phyloP scores from a whole-genome alignment of 2,329 filamentous ascomycete species.

The Talaromyces sp. region DNA sequence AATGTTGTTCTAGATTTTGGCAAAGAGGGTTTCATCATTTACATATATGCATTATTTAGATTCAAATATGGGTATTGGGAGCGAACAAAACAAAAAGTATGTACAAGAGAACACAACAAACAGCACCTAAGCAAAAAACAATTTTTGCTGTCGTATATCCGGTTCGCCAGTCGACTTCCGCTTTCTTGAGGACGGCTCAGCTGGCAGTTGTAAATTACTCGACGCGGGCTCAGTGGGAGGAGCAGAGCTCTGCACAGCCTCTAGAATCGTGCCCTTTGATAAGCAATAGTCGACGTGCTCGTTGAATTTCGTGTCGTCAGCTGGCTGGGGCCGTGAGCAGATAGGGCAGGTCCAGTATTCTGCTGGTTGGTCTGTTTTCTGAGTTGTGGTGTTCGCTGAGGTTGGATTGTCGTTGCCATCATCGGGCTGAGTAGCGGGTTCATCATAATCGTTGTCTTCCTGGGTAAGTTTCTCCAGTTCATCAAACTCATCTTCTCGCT shows the following conservation, averaged over 20 bases:
- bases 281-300: conserved; percentile 89
- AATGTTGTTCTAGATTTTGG: too few species aligned
- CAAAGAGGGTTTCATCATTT: not conserved
- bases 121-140: conserved; percentile 7
- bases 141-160: conserved; percentile 6
- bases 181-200: conserved; percentile 5
- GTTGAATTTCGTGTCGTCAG: conserved; percentile 76
- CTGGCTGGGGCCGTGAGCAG: conserved; percentile 68
- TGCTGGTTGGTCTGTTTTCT: conserved; percentile 17
- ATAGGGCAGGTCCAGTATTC: conserved; percentile 81
- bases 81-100: not conserved
- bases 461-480: conserved; percentile 60
- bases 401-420: not conserved
- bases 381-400: too few species aligned
- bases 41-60: not conserved
- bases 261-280: conserved; percentile 77
- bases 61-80: not conserved
- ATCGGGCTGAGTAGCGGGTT: not conserved
- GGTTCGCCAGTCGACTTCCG: conserved; percentile 4
- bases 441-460: conserved; percentile 27
- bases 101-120: not conserved
- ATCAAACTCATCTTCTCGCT: conserved; percentile 56
- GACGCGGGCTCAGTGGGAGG: conserved; percentile 5
- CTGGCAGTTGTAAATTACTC: not conserved
- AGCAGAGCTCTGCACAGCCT: conserved; percentile 58